Conservation (phyloP, 768 basidiomycete genomes). For the Strobilomyces confusus region DNA sequence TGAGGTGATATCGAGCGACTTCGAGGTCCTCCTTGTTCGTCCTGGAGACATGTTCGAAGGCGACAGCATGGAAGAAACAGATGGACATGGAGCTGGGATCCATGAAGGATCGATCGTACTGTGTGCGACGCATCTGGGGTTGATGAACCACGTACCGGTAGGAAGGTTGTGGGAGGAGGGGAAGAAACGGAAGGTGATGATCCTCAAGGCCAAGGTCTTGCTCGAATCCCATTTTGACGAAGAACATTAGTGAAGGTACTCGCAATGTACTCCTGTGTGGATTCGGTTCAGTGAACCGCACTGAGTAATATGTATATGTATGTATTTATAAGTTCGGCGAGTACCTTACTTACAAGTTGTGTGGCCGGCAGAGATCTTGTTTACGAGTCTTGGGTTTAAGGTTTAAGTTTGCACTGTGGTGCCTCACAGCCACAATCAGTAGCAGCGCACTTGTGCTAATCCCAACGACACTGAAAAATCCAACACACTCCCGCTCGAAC, state of each 20-base stretch:
- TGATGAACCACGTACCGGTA: background rate
- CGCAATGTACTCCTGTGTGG: too few relatives aligned
- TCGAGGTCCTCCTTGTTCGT: background rate
- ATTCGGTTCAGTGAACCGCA: too few relatives aligned
- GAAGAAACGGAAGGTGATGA: background rate
- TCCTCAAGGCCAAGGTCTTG: background rate
- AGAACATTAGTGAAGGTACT: background rate
- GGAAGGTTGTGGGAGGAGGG: background rate
- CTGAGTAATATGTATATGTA: too few relatives aligned
- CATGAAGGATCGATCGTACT: background rate
- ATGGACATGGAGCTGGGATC: background rate
- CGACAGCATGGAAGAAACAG: background rate
- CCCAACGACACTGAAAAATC: too few relatives aligned
- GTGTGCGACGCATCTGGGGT: background rate
- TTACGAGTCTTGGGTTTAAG: too few relatives aligned
- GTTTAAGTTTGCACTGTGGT: too few relatives aligned
- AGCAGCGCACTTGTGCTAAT: too few relatives aligned
- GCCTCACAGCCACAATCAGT: too few relatives aligned
- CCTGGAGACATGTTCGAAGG: background rate
- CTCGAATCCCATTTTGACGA: background rate
- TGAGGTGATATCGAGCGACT: background rate
- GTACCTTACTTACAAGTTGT: too few relatives aligned
- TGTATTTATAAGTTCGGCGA: too few relatives aligned
- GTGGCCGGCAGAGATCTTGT: too few relatives aligned
- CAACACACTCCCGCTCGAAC: too few relatives aligned